phyloP scores from a whole-genome alignment of 192 early-diverging fungal species.

The Diversispora eburnea region DNA sequence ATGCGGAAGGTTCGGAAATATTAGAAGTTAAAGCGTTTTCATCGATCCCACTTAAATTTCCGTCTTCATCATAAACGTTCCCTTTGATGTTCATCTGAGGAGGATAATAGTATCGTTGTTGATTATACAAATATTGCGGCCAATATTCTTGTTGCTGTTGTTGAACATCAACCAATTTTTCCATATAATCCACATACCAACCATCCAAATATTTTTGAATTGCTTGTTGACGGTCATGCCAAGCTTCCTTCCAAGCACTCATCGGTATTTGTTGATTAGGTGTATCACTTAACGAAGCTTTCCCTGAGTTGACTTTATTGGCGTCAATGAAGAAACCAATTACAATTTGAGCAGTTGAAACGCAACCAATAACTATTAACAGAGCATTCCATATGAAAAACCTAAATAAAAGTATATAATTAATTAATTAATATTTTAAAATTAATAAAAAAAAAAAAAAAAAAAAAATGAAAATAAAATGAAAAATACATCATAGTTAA shows the following conservation, averaged over 20 bases:
- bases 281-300: not conserved
- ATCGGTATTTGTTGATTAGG: not conserved
- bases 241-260: slow-evolving; percentile 7
- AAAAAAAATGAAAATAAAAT: not conserved
- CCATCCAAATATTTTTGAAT: slow-evolving; percentile 26
- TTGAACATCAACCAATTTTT: slow-evolving; percentile 20
- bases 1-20: not conserved
- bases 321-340: slow-evolving; percentile 24
- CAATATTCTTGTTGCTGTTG: slow-evolving; percentile 15
- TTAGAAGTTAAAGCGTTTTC: not conserved
- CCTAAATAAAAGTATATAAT: slow-evolving; percentile 3
- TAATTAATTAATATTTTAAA: not conserved
- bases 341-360: slow-evolving; percentile 22
- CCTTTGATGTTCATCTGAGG: not conserved
- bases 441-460: not conserved
- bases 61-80: not conserved
- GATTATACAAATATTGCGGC: not conserved
- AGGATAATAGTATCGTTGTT: slow-evolving; percentile 11
- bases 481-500: slow-evolving; percentile 20
- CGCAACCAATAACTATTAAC: slow-evolving; percentile 20
- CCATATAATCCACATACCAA: slow-evolving; percentile 26
- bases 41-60: not conserved
- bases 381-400: slow-evolving; percentile 29
- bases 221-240: slow-evolving; percentile 8
- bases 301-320: slow-evolving; percentile 3